Base-by-base conservation (phyloP, 202 grass and related monocot genomes). In the Panicum virgatum region DNA sequence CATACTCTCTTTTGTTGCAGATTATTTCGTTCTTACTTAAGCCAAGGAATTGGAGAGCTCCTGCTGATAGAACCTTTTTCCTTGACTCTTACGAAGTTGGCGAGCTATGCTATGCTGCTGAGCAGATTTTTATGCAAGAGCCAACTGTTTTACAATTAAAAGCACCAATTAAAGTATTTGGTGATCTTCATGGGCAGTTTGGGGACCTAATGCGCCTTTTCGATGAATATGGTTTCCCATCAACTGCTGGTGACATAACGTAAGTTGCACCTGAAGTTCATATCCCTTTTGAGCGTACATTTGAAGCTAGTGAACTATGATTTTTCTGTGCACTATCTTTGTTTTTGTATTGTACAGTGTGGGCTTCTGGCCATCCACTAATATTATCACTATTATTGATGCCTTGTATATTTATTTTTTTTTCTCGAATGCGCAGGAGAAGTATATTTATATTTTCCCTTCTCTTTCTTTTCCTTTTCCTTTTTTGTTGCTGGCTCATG, bases 111-210 rank as follows among this genome's bases (percentile, higher is more conserved):
- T 90, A 96, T 85, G 87, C 91, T 53, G 96, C 96, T 68, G 96
- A 96, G 89, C 96, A 98, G 66, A 96, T 98, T 70, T 98, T 98
- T 86, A 96, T 90, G 84, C 96, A 98, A 82, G 96, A 98, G 73
- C 85, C 96, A 65, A 98, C 90, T 71, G 96, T 96, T 72, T 87
- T 98, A 83, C 96, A 98, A 89, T 78, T 98, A 46, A 98, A 98
- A 89, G 96, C 96, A 60, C 96, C 96, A 32, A 65, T 96, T 58
- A 98, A 98, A 90, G 92, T 96, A 66, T 98, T 98, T 85, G 96
- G 96, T 71, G 96, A 98, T 83, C 92, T 98, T 76, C 96, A 98
- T 80, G 96, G 96, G 11, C 96, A 98, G 67, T 98, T 98, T 96
- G 96, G 96, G 26, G 96, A 98, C 70, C 85, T 98, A 57, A 98